These are phyloP conservation scores for Lactarius hatsudake DNA, from an alignment of 768 basidiomycete species.

Conservation along the genomic window DNA sequence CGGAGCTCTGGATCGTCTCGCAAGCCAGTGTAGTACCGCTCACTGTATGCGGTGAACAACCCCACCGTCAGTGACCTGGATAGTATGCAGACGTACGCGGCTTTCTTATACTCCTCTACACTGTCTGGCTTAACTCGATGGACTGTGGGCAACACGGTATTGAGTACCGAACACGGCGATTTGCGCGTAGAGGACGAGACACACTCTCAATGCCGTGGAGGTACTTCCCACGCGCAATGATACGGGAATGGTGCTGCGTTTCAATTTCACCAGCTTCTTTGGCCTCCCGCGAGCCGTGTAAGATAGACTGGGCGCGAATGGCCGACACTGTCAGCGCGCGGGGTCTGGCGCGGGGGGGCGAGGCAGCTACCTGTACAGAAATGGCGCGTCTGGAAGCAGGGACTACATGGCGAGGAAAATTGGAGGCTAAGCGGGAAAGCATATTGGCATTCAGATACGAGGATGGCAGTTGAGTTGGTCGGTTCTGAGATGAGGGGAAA, in stretches of 20 bases:
- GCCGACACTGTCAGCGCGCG: conserved; percentile 29
- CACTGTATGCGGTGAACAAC: conserved; percentile 43
- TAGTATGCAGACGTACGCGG: conserved; percentile 57
- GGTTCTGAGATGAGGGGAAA: not conserved
- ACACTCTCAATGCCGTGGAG: conserved; percentile 86
- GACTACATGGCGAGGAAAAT: conserved; percentile 23
- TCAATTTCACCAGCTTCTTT: conserved; percentile 77
- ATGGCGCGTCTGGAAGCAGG: conserved; percentile 30
- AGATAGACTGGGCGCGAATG: conserved; percentile 55
- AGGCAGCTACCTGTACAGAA: conserved; percentile 35
- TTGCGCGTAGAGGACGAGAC: conserved; percentile 30
- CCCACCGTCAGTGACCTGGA: conserved; percentile 6
- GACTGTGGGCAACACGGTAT: conserved; percentile 43
- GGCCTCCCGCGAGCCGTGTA: conserved; percentile 94
- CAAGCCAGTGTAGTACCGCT: conserved; percentile 80
- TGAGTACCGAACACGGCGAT: conserved; percentile 6
- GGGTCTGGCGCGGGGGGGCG: conserved; percentile 23
- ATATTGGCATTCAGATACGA: conserved; percentile 18
- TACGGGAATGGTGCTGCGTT: conserved; percentile 75
- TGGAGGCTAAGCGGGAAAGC: conserved; percentile 30
- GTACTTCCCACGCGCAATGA: conserved; percentile 93
- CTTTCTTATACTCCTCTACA: conserved; percentile 79
- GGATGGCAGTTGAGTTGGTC: not conserved
- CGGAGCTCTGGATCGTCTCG: conserved; percentile 68
- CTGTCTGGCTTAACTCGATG: conserved; percentile 85